phyloP scores from a whole-genome alignment of 2,329 filamentous ascomycete species.

The Neonectria hederae region DNA sequence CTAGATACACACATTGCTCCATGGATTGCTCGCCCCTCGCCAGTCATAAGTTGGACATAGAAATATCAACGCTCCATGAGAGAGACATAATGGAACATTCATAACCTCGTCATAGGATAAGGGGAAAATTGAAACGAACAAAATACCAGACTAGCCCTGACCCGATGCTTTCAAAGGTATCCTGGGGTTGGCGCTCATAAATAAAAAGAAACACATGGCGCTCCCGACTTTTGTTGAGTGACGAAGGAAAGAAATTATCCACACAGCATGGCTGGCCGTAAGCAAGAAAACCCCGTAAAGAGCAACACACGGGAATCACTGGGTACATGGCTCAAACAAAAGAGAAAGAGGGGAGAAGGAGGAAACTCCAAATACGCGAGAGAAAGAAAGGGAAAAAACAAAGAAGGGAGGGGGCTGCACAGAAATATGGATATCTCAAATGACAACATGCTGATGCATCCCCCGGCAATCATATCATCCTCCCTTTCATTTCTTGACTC shows the following conservation, averaged over 20 bases:
- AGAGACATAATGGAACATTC: constrained; percentile 39
- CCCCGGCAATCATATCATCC: constrained; percentile 33
- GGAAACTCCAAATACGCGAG: constrained; percentile 33
- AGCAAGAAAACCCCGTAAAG: constrained; percentile 40
- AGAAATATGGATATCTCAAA: constrained; percentile 36
- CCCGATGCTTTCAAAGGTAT: constrained; percentile 44
- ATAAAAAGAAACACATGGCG: constrained; percentile 41
- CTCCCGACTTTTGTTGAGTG: constrained; percentile 40
- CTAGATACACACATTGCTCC: constrained; percentile 42
- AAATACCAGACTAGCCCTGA: constrained; percentile 40
- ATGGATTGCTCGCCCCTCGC: constrained; percentile 36
- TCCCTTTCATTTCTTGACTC: constrained; percentile 37
- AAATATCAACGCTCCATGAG: constrained; percentile 39
- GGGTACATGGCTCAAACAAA: constrained; percentile 35
- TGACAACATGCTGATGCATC: constrained; percentile 34
- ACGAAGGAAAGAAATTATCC: constrained; percentile 34
- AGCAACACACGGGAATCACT: constrained; percentile 41
- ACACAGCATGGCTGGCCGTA: constrained; percentile 35
- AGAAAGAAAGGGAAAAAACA: constrained; percentile 36
- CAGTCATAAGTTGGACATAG: constrained; percentile 38
- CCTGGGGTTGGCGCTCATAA: constrained; percentile 42
- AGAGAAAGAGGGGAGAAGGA: constrained; percentile 36
- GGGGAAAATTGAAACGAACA: constrained; percentile 30
- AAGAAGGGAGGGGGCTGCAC: constrained; percentile 32
- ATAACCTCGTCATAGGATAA: constrained; percentile 39